Evolutionary conservation across 345 rosid genomes (phyloP).

Genomic region (Corchorus olitorius): DNA sequence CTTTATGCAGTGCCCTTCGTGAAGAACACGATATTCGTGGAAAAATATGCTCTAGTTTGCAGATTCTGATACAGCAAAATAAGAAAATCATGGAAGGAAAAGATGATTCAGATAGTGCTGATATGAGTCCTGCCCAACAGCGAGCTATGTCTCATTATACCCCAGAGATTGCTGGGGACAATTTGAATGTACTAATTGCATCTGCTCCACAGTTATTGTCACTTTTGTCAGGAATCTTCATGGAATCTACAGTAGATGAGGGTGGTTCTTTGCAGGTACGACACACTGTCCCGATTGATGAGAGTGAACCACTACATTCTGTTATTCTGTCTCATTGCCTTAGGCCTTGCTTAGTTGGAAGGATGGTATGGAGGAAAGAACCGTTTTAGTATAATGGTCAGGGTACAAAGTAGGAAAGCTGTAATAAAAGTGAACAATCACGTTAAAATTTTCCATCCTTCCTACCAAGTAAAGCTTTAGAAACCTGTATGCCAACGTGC

Average conservation of each 20-base stretch:
- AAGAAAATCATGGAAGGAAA: constrained; percentile 51
- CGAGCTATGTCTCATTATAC: constrained; percentile 58
- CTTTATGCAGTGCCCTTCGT: constrained; percentile 54
- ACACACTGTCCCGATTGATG: background rate
- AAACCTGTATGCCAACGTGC: background rate
- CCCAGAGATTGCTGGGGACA: constrained; percentile 51
- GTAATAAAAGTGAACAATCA: background rate
- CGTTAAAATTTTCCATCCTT: background rate
- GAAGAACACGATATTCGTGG: constrained; percentile 69
- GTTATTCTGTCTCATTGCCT: background rate
- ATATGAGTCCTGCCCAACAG: constrained; percentile 46
- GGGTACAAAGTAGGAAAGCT: background rate
- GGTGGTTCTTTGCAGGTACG: constrained; percentile 92
- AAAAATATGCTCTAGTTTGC: constrained; percentile 72
- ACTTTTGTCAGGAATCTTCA: constrained; percentile 59
- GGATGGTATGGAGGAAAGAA: background rate
- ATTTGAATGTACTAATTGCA: constrained; percentile 57
- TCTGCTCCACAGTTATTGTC: constrained; percentile 66
- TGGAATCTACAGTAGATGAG: constrained; percentile 75
- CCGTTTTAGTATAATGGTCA: background rate
- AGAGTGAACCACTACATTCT: constrained; percentile 13
- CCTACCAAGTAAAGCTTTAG: background rate
- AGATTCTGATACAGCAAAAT: constrained; percentile 59
- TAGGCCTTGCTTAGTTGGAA: background rate
- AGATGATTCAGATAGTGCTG: constrained; percentile 35